Conservation (phyloP, 768 basidiomycete genomes). For the Neoboletus subvelutipes region DNA sequence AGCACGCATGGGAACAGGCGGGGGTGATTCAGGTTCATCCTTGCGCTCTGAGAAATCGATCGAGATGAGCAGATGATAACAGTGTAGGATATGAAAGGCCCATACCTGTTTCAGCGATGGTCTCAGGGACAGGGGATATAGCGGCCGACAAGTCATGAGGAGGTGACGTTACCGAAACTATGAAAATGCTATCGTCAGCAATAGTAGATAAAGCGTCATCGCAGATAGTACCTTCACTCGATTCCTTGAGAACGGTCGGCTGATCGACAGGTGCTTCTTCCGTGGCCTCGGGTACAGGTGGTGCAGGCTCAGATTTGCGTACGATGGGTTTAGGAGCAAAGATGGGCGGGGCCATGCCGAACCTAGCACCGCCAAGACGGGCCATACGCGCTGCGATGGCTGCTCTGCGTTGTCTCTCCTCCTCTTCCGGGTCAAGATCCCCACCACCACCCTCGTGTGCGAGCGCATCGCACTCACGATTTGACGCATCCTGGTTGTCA, state of each 20-base stretch:
- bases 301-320: constrained; percentile 30
- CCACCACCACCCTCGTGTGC: constrained; percentile 24
- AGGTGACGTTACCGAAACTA: constrained; percentile 17
- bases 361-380: constrained; percentile 78
- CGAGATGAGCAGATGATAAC: constrained; percentile 9
- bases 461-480: constrained; percentile 30
- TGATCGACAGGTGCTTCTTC: constrained; percentile 20
- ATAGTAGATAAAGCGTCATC: background rate
- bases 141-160: constrained; percentile 8
- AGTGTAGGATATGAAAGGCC: background rate
- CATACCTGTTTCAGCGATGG: constrained; percentile 18
- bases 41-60: constrained; percentile 17
- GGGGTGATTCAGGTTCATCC: constrained; percentile 28
- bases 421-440: constrained; percentile 53
- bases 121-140: constrained; percentile 3
- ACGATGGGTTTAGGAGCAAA: constrained; percentile 56
- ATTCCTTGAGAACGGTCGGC: constrained; percentile 2
- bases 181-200: constrained; percentile 4
- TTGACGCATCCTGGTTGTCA: constrained; percentile 12
- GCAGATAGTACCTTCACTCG: constrained; percentile 21
- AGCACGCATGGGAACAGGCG: constrained; percentile 36
- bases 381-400: constrained; percentile 94
- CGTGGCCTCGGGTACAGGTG: constrained; percentile 22
- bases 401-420: constrained; percentile 77
- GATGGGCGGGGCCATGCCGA: constrained; percentile 77